Base-by-base conservation (phyloP, 371 early-diverging fungal species). In the Chytridium lagenaria region DNA sequence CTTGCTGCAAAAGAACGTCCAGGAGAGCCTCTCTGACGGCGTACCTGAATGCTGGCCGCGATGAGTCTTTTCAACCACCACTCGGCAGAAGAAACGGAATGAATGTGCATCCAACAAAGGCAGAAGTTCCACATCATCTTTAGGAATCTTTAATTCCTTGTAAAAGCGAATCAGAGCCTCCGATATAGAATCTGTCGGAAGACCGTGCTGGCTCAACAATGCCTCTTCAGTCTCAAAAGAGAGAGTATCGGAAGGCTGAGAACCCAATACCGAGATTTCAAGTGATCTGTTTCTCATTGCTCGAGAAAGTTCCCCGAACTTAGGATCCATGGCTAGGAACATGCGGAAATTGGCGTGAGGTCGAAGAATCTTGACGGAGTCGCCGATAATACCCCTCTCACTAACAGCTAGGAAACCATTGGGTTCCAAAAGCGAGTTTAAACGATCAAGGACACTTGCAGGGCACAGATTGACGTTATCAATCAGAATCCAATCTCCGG, bases 391-490 rank as follows among this genome's bases (percentile, higher is more conserved):
- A 28, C 98, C 97, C 22, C 94, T 88, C 75, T 98, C 99, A 77
- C 92, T 95, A 16, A 98, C 89, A 82, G 93, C 90, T 40, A 98
- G 81, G 0, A 89, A 88, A 37, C 98, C 97, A 71, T 93, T 87
- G 39, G 94, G 91, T 83, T 98, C 99, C 63, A 98, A 87, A 26
- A 98, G 78, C 2, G 95, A 90, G 79, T 98, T 98, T 59, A 98
- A 85, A 23, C 99, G 92, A 85, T 98, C 98, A 51, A 98, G 86
- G 15, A 98, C 96, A 15, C 96, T 93, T 0, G 99, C 92, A 70
- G 94, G 93, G 80, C 98, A 98, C 69, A 96, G 80, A 78, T 99
- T 99, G 71, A 98, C 95, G 79, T 99, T 98, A 83, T 99, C 99
- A 50, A 99, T 90, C 67, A 99, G 83, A 36, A 99, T 84, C 99